Percentiles rank a stretch among this genome's conserved stretches.
Conservation (phyloP, 2,329 filamentous ascomycete genomes). For the Pseudogymnoascus sp. region DNA sequence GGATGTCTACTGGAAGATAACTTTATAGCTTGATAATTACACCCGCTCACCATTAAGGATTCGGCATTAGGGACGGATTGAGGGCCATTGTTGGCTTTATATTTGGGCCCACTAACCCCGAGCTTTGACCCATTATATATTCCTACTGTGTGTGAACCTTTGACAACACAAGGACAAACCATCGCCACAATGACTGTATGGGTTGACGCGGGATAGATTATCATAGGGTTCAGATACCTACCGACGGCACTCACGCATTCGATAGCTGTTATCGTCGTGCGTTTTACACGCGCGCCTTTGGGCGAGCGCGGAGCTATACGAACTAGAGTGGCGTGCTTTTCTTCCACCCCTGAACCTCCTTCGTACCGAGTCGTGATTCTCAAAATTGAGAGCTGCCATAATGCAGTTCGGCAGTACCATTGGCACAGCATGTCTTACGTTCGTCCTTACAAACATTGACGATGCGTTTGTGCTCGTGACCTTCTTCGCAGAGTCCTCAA, state of each 20-base stretch:
- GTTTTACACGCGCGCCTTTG: background rate
- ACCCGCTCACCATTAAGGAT: no score
- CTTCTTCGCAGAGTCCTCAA: slow-evolving; percentile 31
- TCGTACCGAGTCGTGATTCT: background rate
- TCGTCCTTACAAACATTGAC: slow-evolving; percentile 24
- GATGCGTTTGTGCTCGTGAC: slow-evolving; percentile 34
- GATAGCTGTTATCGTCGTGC: background rate
- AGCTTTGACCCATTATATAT: background rate
- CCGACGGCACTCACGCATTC: slow-evolving; percentile 12
- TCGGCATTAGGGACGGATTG: background rate
- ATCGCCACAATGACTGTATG: background rate
- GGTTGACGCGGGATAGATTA: background rate
- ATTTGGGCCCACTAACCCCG: background rate
- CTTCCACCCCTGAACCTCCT: background rate
- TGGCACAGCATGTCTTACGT: slow-evolving; percentile 11
- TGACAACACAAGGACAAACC: background rate
- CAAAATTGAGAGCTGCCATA: background rate
- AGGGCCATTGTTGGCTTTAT: background rate
- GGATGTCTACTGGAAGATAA: background rate
- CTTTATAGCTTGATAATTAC: no score
- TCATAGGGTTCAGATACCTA: slow-evolving; percentile 12
- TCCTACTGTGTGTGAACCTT: background rate
- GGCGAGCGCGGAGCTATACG: background rate
- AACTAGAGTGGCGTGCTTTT: background rate
- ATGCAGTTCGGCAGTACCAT: background rate